These are phyloP conservation scores for Malbranchea cinnamomea DNA, from an alignment of 2,329 filamentous ascomycete genomes.

Conservation along the genomic window DNA sequence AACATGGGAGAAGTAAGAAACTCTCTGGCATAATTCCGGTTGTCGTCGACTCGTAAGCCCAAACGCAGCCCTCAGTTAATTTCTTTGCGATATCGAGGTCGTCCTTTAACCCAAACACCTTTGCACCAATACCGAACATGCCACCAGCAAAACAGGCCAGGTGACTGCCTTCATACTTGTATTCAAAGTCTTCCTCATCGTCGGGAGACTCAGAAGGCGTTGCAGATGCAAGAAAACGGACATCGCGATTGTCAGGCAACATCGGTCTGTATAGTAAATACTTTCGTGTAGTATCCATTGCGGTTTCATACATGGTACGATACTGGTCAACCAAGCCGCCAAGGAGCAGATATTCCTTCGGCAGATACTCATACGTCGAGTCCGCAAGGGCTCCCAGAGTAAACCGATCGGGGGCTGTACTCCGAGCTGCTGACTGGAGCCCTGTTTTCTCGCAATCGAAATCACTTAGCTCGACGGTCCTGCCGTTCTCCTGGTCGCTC, in stretches of 20 bases:
- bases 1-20: constrained; percentile 30
- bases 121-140: constrained; percentile 39
- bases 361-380: constrained; percentile 43
- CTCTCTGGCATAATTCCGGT: constrained; percentile 42
- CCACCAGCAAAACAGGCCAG: constrained; percentile 42
- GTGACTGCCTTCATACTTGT: constrained; percentile 33
- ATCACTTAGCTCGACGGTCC: constrained; percentile 8
- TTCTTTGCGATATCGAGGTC: constrained; percentile 36
- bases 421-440: constrained; percentile 20
- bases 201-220: constrained; percentile 18
- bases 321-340: constrained; percentile 54
- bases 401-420: constrained; percentile 24
- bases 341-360: constrained; percentile 57
- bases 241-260: constrained; percentile 49
- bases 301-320: constrained; percentile 52
- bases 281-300: constrained; percentile 52
- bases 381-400: constrained; percentile 42
- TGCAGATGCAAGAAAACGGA: constrained; percentile 49
- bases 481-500: constrained; percentile 5
- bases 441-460: constrained; percentile 26
- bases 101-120: constrained; percentile 34
- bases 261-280: constrained; percentile 67
- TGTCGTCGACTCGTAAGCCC: constrained; percentile 36
- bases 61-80: constrained; percentile 41
- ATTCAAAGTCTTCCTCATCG: constrained; percentile 14